A percentile compares a stretch with the other conserved stretches of the same genome.
Conservation (phyloP, 2,329 filamentous ascomycete genomes). For the Colletotrichum higginsianum region DNA sequence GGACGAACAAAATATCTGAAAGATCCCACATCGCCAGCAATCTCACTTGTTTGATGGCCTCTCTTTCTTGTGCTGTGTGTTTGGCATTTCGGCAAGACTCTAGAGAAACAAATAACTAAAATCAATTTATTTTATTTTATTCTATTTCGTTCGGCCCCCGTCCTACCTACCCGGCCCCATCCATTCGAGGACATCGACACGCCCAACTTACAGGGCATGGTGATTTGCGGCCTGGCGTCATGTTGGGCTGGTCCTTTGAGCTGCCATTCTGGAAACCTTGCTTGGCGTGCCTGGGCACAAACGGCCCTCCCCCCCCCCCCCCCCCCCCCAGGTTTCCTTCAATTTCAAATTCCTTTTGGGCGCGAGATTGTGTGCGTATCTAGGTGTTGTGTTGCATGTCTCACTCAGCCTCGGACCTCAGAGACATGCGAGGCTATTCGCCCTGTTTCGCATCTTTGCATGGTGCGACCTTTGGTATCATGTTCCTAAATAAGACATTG, state of each 20-base stretch:
- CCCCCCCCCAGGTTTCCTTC: constrained; percentile 32
- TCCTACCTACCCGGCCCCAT: too few relatives aligned
- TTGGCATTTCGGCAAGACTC: background rate
- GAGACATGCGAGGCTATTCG: background rate
- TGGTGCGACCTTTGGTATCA: background rate
- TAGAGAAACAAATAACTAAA: too few relatives aligned
- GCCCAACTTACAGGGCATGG: background rate
- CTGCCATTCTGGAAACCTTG: background rate
- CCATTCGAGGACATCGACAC: background rate
- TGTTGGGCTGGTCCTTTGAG: constrained; percentile 10
- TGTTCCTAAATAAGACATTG: too few relatives aligned
- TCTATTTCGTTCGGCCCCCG: too few relatives aligned
- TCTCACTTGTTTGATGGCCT: constrained; percentile 2
- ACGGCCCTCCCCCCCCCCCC: too few relatives aligned
- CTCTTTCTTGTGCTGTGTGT: background rate
- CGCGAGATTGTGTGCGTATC: too few relatives aligned
- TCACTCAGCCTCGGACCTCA: background rate
- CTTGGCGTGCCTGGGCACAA: constrained; percentile 15
- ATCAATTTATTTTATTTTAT: too few relatives aligned
- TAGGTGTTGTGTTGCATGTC: background rate
- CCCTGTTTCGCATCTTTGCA: background rate
- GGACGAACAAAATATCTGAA: constrained; percentile 5
- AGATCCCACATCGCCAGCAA: background rate
- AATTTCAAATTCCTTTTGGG: background rate
- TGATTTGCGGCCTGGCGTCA: constrained; percentile 3